Base-by-base conservation (phyloP, 2,329 filamentous ascomycete species). In the Penicillium sp. region DNA sequence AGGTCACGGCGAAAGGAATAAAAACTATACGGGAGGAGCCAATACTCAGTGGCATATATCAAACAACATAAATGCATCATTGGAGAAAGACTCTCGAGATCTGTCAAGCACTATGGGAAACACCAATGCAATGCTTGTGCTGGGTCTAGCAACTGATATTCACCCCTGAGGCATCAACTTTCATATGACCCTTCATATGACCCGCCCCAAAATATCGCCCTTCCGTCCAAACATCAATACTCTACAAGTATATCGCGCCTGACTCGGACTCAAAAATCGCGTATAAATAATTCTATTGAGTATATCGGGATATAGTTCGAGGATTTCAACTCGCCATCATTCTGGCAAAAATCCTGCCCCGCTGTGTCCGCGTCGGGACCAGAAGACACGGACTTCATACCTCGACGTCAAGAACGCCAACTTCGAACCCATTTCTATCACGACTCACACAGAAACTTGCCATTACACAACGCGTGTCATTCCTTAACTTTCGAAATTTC, bases 321-420 rank as follows among this genome's bases (percentile, higher is more conserved):
- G 10, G 6, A 19, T 28, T 43, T 6, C 7, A 3, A 29, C 12
- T 21, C 12, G 22, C 15, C 48, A 41, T 34, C 48, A 58, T 52
- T 29, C 50, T 58, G 54, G 46, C 51, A 44, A 34, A 35, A 37
- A 17, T 21, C 22, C 32, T 43, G 17, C 28, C 38, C n/a, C 21
- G 44, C 24, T 38, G 41, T 31, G 54, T 55, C 46, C 52, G 43
- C 12, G 42, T 51, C 31, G 44, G 53, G 45, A 45, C 47, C 32
- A 47, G 45, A 48, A 50, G 38, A 45, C 44, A 31, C 21, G 21
- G 33, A 40, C 42, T 42, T 40, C 44, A 42, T 32, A 32, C 37
- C 37, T 44, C 39, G 19, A 35, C 26, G 38, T 21, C 34, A 19
- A 49, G 22, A 10, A 24, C 32, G 28, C 35, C 15, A 37, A 35